These are phyloP conservation scores for Podospora tetraspora DNA, from an alignment of 495 filamentous ascomycete species.

Conservation along the genomic window DNA sequence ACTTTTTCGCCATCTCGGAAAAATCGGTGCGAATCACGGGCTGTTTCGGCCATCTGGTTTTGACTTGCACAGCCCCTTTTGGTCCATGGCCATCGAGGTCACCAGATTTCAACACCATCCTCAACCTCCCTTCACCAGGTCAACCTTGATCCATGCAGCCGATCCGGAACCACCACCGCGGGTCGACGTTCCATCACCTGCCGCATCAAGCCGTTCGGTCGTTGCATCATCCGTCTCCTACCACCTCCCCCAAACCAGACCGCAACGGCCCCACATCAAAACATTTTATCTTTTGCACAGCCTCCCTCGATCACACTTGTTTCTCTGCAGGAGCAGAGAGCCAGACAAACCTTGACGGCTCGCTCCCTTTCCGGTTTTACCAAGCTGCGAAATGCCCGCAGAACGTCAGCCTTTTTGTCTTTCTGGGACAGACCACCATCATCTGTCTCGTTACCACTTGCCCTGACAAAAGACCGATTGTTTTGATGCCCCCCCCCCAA, in stretches of 20 bases:
- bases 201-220: constrained; percentile 1
- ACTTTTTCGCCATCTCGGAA: constrained; percentile 5
- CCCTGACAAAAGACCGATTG: not conserved
- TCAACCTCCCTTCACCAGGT: not conserved
- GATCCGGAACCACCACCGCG: not conserved
- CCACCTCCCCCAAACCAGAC: constrained; percentile 3
- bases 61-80: constrained; percentile 13
- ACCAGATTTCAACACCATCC: not conserved
- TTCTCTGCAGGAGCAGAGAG: not conserved
- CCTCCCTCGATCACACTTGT: not conserved
- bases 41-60: not conserved
- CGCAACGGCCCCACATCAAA: not conserved
- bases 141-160: not conserved
- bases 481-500: not conserved
- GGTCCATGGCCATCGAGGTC: not conserved
- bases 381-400: not conserved
- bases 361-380: constrained; percentile 1
- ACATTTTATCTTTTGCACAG: not conserved
- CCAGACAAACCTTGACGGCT: not conserved
- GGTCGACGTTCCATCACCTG: constrained; percentile 1
- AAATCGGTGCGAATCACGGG: not conserved
- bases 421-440: not conserved
- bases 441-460: constrained; percentile 7
- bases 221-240: not conserved
- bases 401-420: not conserved